These are phyloP conservation scores for Afroboletus lepidellus DNA, from an alignment of 1,284 basidiomycete species.

Conservation along the genomic window DNA sequence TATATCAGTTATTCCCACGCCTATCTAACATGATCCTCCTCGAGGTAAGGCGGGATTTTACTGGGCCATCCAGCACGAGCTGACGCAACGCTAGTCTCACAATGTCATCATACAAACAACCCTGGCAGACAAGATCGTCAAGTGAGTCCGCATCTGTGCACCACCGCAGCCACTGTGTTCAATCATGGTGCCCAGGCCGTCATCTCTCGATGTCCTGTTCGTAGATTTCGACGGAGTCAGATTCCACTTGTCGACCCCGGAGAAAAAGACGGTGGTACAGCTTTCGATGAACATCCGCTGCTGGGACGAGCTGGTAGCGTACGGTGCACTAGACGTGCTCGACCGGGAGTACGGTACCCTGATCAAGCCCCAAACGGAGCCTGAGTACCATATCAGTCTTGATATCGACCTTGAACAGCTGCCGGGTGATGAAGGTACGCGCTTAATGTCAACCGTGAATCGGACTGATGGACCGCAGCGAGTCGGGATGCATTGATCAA, in stretches of 20 bases:
- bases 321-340: conserved; percentile 84
- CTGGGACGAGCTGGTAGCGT: conserved; percentile 90
- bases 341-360: conserved; percentile 82
- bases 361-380: conserved; percentile 63
- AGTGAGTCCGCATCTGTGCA: conserved; percentile 46
- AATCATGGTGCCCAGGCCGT: conserved; percentile 57
- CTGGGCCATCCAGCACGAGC: conserved; percentile 1
- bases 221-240: conserved; percentile 98
- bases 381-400: conserved; percentile 89
- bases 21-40: conserved; percentile 60
- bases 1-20: conserved; percentile 34
- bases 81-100: conserved; percentile 58
- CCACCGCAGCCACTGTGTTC: conserved; percentile 7
- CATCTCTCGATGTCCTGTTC: conserved; percentile 90
- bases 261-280: conserved; percentile 77
- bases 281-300: conserved; percentile 98
- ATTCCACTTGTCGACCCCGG: conserved; percentile 88
- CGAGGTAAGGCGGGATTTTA: conserved; percentile 47
- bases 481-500: conserved; percentile 77
- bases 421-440: conserved; percentile 76
- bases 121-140: conserved; percentile 84
- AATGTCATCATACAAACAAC: conserved; percentile 93
- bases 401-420: conserved; percentile 85
- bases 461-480: conserved; percentile 47
- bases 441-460: background rate